Evolutionary conservation across 805 yeast genomes (phyloP), one percentile per base, ranked within the genome.

Genomic region (Ogataea chonburiensis): DNA sequence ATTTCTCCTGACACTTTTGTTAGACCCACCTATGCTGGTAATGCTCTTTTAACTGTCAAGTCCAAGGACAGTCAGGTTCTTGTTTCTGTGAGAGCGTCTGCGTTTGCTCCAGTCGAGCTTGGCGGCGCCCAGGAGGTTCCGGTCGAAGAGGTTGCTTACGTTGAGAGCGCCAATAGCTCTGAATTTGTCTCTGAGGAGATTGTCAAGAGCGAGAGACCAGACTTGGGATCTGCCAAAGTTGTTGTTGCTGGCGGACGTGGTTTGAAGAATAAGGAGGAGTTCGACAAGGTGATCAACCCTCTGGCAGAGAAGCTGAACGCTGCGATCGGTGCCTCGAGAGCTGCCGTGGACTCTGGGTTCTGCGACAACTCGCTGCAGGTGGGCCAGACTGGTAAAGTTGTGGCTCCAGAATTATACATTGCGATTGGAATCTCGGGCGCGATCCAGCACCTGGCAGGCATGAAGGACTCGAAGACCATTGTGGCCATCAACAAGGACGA

Each of bases 351-450:
- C 64, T 73, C 94, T 28, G 98, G 97, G 0, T 88, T 77, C 60
- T 88, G 95, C 57, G 98, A 93, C 58, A 93, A 91, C 67, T 88
- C 98, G 7, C 73, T 91, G 52, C 98, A 91, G 66, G 89, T 91
- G 44, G 98, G 98, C 37, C 98, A 91, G 67, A 91, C 98, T 7
- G 98, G 98, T 52, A 93, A 93, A 63, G 89, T 89, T 37, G 94
- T 93, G 21, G 98, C 98, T 6, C 98, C 98, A 25, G 96, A 89
- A 26, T 72, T 89, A 45, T 93, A 93, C 60, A 64, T 93, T 29
- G 98, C 97, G 3, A 79, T 89, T 26, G 98, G 98, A 46, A 77
- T 93, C 40, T 84, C 95, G 14, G 98, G 98, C 45, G 98, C 98
- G 20, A 91, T 91, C 55, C 98, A 91, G 67, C 98, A 91, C 66